phyloP scores from a whole-genome alignment of 2,329 filamentous ascomycete genomes.

The Knufia fluminis region DNA sequence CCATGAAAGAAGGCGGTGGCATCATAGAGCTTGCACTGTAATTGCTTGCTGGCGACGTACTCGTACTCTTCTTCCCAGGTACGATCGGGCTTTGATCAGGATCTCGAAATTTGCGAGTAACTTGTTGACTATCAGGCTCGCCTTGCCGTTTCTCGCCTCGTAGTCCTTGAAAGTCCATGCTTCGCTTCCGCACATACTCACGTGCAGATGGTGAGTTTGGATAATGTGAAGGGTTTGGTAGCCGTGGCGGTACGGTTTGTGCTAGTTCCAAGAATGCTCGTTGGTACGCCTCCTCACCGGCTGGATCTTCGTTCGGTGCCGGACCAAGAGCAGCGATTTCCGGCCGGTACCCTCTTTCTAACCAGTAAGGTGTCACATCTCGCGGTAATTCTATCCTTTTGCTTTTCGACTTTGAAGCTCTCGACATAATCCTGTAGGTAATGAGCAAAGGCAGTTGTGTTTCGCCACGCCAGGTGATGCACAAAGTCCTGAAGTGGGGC shows the following conservation, averaged over 20 bases:
- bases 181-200: constrained; percentile 13
- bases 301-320: constrained; percentile 16
- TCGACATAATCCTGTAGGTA: too few relatives aligned
- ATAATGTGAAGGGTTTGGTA: constrained; percentile 19
- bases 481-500: too few relatives aligned
- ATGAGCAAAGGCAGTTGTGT: too few relatives aligned
- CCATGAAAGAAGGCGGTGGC: not conserved
- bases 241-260: constrained; percentile 7
- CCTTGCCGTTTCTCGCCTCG: constrained; percentile 2
- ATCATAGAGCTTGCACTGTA: constrained; percentile 1
- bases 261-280: constrained; percentile 15
- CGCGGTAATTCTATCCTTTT: not conserved
- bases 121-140: not conserved
- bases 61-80: not conserved
- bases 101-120: constrained; percentile 1
- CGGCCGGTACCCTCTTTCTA: constrained; percentile 15
- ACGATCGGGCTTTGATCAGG: constrained; percentile 5
- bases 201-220: constrained; percentile 18
- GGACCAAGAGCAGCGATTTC: constrained; percentile 11
- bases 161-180: constrained; percentile 6
- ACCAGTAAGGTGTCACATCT: constrained; percentile 11
- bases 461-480: not conserved
- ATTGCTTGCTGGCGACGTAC: constrained; percentile 5
- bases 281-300: constrained; percentile 20
- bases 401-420: not conserved